Evolutionary conservation across 1,284 basidiomycete genomes (phyloP).

Genomic region (Melanopsichium pennsylvanicum): DNA sequence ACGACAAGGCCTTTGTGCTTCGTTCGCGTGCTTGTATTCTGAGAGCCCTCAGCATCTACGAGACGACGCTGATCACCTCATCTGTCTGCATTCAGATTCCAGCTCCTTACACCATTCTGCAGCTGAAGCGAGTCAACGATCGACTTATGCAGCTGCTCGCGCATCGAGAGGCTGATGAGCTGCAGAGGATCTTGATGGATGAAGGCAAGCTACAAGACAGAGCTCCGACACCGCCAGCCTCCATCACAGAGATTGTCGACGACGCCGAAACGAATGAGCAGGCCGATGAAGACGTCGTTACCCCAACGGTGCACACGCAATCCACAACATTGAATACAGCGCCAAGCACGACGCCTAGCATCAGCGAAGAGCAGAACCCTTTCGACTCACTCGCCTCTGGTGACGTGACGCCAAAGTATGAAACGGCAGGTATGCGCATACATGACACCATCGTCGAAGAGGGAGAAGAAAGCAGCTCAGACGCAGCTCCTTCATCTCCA

Average conservation of each 20-base stretch:
- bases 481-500: conserved; percentile 19
- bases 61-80: conserved; percentile 52
- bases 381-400: conserved; percentile 12
- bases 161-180: conserved; percentile 39
- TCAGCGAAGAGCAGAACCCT: neutral
- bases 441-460: conserved; percentile 43
- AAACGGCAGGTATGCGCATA: conserved; percentile 13
- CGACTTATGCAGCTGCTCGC: conserved; percentile 45
- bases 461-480: conserved; percentile 39
- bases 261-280: neutral
- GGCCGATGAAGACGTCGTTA: neutral
- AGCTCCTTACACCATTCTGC: conserved; percentile 46
- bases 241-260: conserved; percentile 17
- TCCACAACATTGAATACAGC: neutral
- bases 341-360: neutral
- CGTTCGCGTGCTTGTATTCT: conserved; percentile 33
- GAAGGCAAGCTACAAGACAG: conserved; percentile 37
- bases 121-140: conserved; percentile 50
- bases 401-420: conserved; percentile 26
- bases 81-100: conserved; percentile 53
- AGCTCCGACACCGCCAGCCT: conserved; percentile 17
- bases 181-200: conserved; percentile 44
- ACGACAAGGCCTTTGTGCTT: conserved; percentile 31
- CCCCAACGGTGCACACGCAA: conserved; percentile 4
- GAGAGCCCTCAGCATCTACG: conserved; percentile 47